A percentile compares a stretch with the other conserved stretches of the same genome.
Evolutionary conservation across 257 asterid genomes (phyloP).

Genomic region (Solanum phureja): DNA sequence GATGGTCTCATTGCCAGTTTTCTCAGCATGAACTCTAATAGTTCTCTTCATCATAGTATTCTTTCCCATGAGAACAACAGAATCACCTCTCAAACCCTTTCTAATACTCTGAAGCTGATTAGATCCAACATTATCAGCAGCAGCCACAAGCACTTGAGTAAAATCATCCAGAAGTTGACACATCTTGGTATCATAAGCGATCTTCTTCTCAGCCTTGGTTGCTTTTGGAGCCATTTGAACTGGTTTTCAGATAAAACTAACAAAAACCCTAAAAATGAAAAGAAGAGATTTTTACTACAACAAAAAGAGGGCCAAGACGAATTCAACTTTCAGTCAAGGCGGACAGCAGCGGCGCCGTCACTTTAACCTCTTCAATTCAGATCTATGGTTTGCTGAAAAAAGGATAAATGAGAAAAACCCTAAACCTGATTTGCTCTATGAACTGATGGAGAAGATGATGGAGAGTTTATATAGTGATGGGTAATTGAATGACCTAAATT

Average conservation of each 20-base stretch:
- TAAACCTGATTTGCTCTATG: neutral
- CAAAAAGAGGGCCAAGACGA: constrained; percentile 71
- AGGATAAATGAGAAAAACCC: constrained; percentile 3
- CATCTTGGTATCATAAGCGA: constrained; percentile 61
- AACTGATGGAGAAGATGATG: neutral
- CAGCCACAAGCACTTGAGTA: constrained; percentile 61
- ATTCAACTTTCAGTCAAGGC: constrained; percentile 47
- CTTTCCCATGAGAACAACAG: constrained; percentile 88
- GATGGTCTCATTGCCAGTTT: constrained; percentile 55
- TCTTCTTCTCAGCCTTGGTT: constrained; percentile 78
- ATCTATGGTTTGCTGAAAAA: neutral
- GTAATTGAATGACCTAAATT: constrained; percentile 15
- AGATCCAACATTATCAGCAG: constrained; percentile 87
- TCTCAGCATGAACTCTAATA: constrained; percentile 65
- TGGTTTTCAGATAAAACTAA: neutral
- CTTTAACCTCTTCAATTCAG: constrained; percentile 60
- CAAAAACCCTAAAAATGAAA: constrained; percentile 26
- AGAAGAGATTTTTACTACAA: constrained; percentile 24
- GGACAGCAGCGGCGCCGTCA: constrained; percentile 73
- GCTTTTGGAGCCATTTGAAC: constrained; percentile 33
- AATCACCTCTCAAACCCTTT: constrained; percentile 68
- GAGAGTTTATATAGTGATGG: neutral
- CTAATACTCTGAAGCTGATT: constrained; percentile 77
- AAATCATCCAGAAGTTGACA: constrained; percentile 73
- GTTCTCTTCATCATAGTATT: constrained; percentile 96